Evolutionary conservation across 139 green algal genomes (phyloP).

Genomic region (Gonium pectorale): DNA sequence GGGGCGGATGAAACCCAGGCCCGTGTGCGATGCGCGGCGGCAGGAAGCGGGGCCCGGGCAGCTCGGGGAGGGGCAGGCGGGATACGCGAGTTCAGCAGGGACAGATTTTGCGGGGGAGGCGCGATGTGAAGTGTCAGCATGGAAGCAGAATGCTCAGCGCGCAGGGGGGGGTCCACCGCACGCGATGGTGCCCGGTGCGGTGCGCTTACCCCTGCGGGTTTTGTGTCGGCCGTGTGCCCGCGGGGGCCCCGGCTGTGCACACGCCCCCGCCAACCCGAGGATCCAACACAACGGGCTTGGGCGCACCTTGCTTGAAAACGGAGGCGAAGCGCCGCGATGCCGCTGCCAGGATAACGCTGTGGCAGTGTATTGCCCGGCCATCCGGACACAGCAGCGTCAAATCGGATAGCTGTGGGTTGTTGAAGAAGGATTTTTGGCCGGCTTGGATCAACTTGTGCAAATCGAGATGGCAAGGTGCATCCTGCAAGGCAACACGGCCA

Average conservation of each 20-base stretch:
- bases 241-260: neutral
- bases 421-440: slow-evolving; percentile 24
- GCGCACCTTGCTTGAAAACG: slow-evolving; percentile 26
- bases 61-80: no score
- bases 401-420: slow-evolving; percentile 30
- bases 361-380: slow-evolving; percentile 30
- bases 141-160: neutral
- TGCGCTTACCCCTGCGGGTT: neutral
- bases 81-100: no score
- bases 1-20: no score
- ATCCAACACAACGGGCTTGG: no score
- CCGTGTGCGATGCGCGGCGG: no score
- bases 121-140: neutral
- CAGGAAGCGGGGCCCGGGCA: no score
- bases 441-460: slow-evolving; percentile 29
- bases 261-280: no score
- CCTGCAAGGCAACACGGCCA: no score
- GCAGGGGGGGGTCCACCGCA: neutral
- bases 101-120: no score
- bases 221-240: neutral
- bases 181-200: no score
- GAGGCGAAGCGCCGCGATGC: slow-evolving; percentile 7
- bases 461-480: no score
- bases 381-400: slow-evolving; percentile 32
- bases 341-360: slow-evolving; percentile 32